Base-by-base conservation (phyloP, 2,329 filamentous ascomycete genomes). In the Talaromyces sp. region DNA sequence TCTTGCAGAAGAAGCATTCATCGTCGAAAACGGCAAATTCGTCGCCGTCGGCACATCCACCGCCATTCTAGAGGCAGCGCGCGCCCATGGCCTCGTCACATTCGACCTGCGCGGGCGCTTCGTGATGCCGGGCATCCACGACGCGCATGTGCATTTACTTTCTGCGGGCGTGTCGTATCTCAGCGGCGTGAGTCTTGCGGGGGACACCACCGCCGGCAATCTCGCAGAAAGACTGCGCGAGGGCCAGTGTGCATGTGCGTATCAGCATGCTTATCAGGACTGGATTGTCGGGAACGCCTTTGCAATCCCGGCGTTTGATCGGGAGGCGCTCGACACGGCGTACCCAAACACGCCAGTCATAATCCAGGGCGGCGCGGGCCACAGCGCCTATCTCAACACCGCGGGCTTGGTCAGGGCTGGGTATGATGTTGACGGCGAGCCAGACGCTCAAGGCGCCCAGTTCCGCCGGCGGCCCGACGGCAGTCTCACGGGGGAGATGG, bases 81-180 rank as follows among this genome's bases (percentile, higher is more conserved):
- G 59, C 63, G 25, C 9, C 60, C 3, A 62, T 10, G 54, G 57
- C n/a, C 61, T 67, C 2, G 63, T 71, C 7, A 58, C 64, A 5
- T 67, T 69, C 32, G 68, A 75, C 54, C 63, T 75, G 1, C 63
- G 65, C 27, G 65, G 63, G n/a, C 61, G 64, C 11, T 75, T 75
- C 53, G 64, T 71, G 9, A 75, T 76, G 73, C 73, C 73, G 1
- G 73, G 73, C 1, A 73, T 76, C 33, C 73, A 76, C 59, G 73
- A 75, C 60, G 72, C 72, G 2, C 73, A 76, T 60, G 69, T 68
- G 61, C 73, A 75, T 58, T 63, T 75, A 4, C 63, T 75, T 4
- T 61, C 64, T 10, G 69, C 70, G 13, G 70, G 70, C 2, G 62
- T 73, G 4, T 65, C 64, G 15, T 66, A 69, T 15, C 67, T 68